Base-by-base conservation (phyloP, 768 basidiomycete species). In the Cyathus striatus region DNA sequence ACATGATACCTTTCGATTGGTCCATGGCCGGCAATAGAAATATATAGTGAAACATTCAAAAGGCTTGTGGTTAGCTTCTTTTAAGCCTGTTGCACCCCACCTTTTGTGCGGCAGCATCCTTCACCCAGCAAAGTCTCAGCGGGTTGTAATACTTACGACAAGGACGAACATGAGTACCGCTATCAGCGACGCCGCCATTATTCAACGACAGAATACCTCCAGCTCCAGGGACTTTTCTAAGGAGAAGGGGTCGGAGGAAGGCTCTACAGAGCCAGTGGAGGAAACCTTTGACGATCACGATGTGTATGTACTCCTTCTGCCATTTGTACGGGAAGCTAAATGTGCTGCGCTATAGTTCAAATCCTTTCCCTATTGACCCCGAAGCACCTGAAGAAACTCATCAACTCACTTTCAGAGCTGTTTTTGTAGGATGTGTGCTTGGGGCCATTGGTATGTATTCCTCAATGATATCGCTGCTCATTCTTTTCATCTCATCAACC, bases 321-420 rank as follows among this genome's bases (percentile, higher is more conserved):
- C 17, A 16, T 18, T 26, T 26, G 40, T n/a, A 33, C 34, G 2
- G 4, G 12, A 21, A 5, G 17, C 17, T 22, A 12, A 39, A 4
- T 39, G 10, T 36, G 16, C 40, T 23, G 14, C 16, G 4, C 24
- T 42, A 12, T 18, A 72, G 70, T 23, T 51, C 69, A 17, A 62
- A 63, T 36, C 79, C 78, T 3, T 81, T 83, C 62, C 79, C 78
- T 30, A 54, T 74, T 16, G 70, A 76, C 47, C 72, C 75, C 12
- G 53, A 72, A 50, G 68, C 68, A 12, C 53, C 61, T 0, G 69
- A 68, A 25, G 76, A 79, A 51, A 69, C 68, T 13, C 72, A 73
- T 43, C 76, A 75, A 54, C 68, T 80, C 37, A 75, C 77, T 7
- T 47, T 78, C 32, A 67, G 77, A 42, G 71, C 76, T 35, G 47